Base-by-base conservation (phyloP, 73 alveolate genomes). In the Uronychia setigera region DNA sequence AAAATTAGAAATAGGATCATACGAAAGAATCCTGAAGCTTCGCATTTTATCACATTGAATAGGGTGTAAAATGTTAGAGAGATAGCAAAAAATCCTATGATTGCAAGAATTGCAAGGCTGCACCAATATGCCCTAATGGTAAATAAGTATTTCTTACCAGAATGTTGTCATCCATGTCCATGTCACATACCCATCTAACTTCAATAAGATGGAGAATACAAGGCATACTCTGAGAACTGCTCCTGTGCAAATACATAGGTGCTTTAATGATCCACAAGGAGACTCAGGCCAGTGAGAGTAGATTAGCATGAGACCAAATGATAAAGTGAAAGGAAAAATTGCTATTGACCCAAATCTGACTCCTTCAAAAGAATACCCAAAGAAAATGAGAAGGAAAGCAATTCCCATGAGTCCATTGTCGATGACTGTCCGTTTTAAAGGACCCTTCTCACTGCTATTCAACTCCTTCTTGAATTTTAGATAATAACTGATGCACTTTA, bases 121-220 rank as follows among this genome's bases (percentile, higher is more conserved):
- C 81, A 76, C 81, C 81, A 76, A 30, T 76, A 76, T 1, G 81
- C 81, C 81, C 81, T 46, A 46, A 19, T 5, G 67, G 5, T 19
- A 46, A 19, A 19, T 11, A 46, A 46, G 67, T 5, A n/a, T n/a
- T n/a, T n/a, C 67, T 11, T 46, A 46, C 67, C 67, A 76, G 5
- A 76, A 31, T 5, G 81, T 76, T 1, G 81, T 76, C 28, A 32
- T 76, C 81, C 81, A 76, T 30, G 81, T 26, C 81, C 81, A 76
- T 25, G 28, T 5, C 27, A 76, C 81, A 76, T 28, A 9, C 46
- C 58, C 81, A 30, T 76, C 81, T 28, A 31, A 1, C 59, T 76
- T 76, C 29, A 76, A 32, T 9, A 76, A 28, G 59, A 76, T 76
- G 27, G 59, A 29, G 59, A 76, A 76, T 25, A 76, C 9, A 9